Conservation (phyloP, 441 rosid species). For the Mallotus japonicus region DNA sequence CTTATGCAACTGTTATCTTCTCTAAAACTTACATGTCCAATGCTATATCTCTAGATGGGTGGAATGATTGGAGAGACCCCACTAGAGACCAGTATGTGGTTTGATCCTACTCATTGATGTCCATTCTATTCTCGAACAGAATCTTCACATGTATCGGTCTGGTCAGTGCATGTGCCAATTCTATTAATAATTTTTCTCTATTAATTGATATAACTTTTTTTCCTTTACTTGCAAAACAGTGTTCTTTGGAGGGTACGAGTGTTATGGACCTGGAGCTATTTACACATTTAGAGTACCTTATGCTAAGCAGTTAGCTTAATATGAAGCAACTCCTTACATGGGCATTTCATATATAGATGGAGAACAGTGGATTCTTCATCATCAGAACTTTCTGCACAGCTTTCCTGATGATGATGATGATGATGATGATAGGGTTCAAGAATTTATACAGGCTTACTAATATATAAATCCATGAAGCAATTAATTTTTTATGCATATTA, state of each 20-base stretch:
- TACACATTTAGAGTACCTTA: conserved; percentile 41
- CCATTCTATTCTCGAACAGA: too few relatives aligned
- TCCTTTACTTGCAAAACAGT: conserved; percentile 43
- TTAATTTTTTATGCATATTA: too few relatives aligned
- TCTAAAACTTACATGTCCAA: conserved; percentile 61
- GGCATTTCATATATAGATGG: conserved; percentile 64
- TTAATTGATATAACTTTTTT: neutral
- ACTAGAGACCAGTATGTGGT: conserved; percentile 56
- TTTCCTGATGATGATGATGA: neutral
- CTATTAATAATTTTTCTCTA: too few relatives aligned
- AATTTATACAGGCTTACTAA: neutral
- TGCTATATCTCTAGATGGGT: conserved; percentile 52
- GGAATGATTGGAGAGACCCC: conserved; percentile 76
- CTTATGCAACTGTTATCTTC: conserved; percentile 63
- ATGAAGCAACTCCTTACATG: conserved; percentile 53
- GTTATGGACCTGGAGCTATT: conserved; percentile 68
- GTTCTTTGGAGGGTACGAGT: conserved; percentile 63
- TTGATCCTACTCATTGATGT: neutral
- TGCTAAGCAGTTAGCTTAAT: conserved; percentile 49
- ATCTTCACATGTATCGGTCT: too few relatives aligned
- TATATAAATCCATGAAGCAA: neutral
- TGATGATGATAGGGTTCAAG: neutral
- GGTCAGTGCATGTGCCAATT: too few relatives aligned
- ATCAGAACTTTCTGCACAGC: neutral
- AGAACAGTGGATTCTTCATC: conserved; percentile 54